Evolutionary conservation across 2,329 filamentous ascomycete genomes (phyloP).

Genomic region (Arthrobotrys megalospora): DNA sequence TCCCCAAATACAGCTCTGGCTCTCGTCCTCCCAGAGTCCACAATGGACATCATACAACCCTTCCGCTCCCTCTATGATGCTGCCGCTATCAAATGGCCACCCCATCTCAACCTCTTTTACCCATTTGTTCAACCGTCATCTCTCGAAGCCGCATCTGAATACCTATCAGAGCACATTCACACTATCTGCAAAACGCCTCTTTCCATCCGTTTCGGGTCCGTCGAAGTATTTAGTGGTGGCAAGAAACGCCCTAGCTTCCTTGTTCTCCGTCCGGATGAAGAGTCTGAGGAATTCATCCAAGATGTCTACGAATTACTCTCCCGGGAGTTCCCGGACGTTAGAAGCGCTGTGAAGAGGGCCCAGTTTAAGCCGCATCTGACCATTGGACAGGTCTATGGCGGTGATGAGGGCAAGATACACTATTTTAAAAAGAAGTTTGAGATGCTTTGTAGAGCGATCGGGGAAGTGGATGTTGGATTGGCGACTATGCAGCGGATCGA

Average conservation of each 20-base stretch:
- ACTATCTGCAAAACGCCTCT: constrained; percentile 45
- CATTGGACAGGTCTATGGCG: constrained; percentile 74
- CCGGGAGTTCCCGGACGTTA: constrained; percentile 44
- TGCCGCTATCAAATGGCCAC: constrained; percentile 75
- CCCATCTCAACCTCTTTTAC: constrained; percentile 78
- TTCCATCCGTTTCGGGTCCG: constrained; percentile 45
- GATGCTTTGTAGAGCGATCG: constrained; percentile 52
- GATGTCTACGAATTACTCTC: constrained; percentile 52
- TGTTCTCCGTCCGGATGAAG: constrained; percentile 58
- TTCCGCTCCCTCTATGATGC: constrained; percentile 77
- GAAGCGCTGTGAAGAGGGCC: constrained; percentile 44
- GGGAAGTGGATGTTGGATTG: constrained; percentile 60
- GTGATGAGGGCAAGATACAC: constrained; percentile 62
- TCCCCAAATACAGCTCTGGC: constrained; percentile 48
- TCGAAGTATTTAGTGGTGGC: constrained; percentile 45
- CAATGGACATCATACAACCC: constrained; percentile 63
- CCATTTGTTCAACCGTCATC: constrained; percentile 73
- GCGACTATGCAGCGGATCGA: constrained; percentile 64
- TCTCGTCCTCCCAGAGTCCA: constrained; percentile 68
- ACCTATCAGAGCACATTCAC: constrained; percentile 67
- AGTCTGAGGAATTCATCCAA: constrained; percentile 53
- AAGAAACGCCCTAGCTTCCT: constrained; percentile 49
- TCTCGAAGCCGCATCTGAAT: constrained; percentile 69
- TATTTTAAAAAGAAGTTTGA: constrained; percentile 34
- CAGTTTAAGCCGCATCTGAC: constrained; percentile 73